Percentiles rank a stretch among this genome's conserved stretches.
These are phyloP conservation scores for Kingdonia uniflora DNA, from an alignment of 164 flowering plant genomes.

Conservation along the genomic window DNA sequence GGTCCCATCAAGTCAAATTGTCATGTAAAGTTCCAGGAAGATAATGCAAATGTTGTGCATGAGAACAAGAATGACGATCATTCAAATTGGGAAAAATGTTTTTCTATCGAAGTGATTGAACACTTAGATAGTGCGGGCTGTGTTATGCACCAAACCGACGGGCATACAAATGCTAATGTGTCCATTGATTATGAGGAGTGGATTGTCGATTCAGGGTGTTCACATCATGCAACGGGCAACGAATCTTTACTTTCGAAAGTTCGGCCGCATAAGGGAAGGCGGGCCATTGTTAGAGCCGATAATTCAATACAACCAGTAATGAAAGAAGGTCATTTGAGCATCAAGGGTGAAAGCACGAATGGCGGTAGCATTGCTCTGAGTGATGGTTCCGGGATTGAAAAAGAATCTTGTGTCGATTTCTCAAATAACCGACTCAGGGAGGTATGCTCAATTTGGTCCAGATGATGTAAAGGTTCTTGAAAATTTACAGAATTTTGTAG, in stretches of 20 bases:
- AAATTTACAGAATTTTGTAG: background rate
- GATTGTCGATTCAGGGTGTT: slow-evolving; percentile 6
- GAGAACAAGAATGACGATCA: background rate
- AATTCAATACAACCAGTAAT: background rate
- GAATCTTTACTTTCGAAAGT: background rate
- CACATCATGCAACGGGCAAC: slow-evolving; percentile 3
- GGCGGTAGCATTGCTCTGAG: background rate
- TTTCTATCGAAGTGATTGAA: slow-evolving; percentile 5
- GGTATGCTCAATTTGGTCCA: slow-evolving; percentile 2
- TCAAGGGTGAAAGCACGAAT: background rate
- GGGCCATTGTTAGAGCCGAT: background rate
- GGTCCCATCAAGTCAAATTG: slow-evolving; percentile 1
- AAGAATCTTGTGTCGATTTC: slow-evolving; percentile 5
- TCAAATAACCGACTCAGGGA: slow-evolving; percentile 2
- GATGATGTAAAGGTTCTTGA: slow-evolving; percentile 3
- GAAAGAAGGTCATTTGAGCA: background rate
- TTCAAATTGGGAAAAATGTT: slow-evolving; percentile 1
- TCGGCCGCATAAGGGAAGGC: background rate
- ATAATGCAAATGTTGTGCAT: background rate
- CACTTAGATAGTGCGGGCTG: background rate
- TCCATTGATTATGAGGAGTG: slow-evolving; percentile 7
- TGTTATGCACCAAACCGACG: background rate
- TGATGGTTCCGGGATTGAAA: background rate
- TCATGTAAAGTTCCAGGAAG: slow-evolving; percentile 1
- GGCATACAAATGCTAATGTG: background rate